Evolutionary conservation across 495 filamentous ascomycete genomes (phyloP).

Genomic region (Penicillium maclennaniae): DNA sequence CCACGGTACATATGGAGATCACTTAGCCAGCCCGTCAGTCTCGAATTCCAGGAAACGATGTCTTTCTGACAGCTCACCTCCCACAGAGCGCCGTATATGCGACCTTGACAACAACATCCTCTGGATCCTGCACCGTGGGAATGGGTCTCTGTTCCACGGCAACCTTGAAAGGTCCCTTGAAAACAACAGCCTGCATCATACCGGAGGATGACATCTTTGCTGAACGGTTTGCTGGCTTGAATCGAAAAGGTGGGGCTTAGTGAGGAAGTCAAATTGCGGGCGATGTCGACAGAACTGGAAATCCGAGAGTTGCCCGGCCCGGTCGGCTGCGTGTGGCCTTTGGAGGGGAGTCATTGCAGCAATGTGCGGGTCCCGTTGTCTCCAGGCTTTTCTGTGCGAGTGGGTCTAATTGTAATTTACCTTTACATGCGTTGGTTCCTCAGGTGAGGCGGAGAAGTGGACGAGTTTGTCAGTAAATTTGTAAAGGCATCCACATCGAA

Average conservation of each 20-base stretch:
- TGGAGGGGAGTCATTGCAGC: neutral
- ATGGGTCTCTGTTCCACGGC: constrained; percentile 47
- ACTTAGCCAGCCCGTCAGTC: constrained; percentile 36
- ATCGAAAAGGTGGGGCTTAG: neutral
- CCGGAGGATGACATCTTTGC: constrained; percentile 14
- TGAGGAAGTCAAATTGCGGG: constrained; percentile 2
- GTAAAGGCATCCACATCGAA: neutral
- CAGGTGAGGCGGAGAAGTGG: neutral
- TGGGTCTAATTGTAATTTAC: constrained; percentile 4
- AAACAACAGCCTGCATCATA: constrained; percentile 50
- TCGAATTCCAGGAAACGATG: neutral
- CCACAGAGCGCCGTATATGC: constrained; percentile 84
- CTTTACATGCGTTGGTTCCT: neutral
- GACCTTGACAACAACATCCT: constrained; percentile 83
- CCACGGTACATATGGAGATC: constrained; percentile 91
- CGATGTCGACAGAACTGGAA: neutral
- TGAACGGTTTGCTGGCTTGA: constrained; percentile 5
- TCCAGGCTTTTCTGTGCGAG: constrained; percentile 10
- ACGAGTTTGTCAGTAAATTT: neutral
- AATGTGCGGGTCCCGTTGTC: constrained; percentile 7
- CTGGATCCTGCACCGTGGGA: constrained; percentile 60
- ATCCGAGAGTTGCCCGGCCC: neutral
- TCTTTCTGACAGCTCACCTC: constrained; percentile 54
- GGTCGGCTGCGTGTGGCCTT: neutral
- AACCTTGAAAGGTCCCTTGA: constrained; percentile 46